Conservation (phyloP, 208 protist genomes). For the Trichomonas vaginalis region DNA sequence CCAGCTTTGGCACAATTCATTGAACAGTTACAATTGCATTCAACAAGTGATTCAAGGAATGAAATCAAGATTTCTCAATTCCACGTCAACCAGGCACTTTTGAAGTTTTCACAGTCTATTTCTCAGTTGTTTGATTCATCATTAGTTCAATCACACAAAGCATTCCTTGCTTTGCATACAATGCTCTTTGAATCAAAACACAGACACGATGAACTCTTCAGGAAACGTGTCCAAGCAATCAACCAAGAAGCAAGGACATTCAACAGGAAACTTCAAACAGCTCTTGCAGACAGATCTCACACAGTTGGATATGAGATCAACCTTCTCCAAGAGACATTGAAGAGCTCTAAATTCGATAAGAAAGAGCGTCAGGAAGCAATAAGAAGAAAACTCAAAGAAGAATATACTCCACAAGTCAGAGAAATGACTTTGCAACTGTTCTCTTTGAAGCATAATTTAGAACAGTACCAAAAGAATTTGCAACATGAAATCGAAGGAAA, state of each 20-base stretch:
- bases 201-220: neutral
- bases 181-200: neutral
- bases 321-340: neutral
- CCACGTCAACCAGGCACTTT: neutral
- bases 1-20: neutral
- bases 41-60: neutral
- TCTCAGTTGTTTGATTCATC: neutral
- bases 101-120: conserved; percentile 10
- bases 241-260: neutral
- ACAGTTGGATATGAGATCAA: conserved; percentile 8
- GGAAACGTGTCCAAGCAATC: neutral
- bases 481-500: conserved; percentile 12
- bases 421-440: neutral
- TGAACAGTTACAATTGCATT: neutral
- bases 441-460: neutral
- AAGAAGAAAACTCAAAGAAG: neutral
- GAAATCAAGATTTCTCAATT: conserved; percentile 17
- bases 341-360: neutral
- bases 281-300: neutral
- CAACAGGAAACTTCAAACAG: neutral
- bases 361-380: neutral
- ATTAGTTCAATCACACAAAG: neutral
- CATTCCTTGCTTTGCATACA: neutral
- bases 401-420: neutral
- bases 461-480: neutral